Conservation (phyloP, 495 filamentous ascomycete genomes). For the Hypoxylon lenormandii region DNA sequence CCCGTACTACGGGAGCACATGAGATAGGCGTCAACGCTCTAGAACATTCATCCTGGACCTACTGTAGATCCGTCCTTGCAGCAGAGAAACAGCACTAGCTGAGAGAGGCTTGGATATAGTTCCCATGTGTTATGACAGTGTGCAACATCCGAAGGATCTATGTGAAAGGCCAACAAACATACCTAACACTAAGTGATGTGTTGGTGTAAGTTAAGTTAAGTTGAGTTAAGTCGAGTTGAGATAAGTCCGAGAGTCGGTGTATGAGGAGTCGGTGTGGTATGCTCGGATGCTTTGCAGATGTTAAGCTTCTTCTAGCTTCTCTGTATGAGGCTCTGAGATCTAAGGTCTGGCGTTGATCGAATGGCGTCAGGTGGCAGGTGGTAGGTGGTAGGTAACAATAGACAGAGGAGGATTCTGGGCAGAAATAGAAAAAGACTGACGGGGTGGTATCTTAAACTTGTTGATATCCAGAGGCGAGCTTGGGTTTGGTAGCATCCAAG, state of each 20-base stretch:
- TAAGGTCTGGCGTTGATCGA: background rate
- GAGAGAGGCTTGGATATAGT: constrained; percentile 9
- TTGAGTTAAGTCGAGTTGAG: too few relatives aligned
- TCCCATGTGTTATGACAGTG: constrained; percentile 2
- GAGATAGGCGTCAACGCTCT: constrained; percentile 41
- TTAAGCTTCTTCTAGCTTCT: constrained; percentile 7
- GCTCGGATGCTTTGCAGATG: constrained; percentile 8
- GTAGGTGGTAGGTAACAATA: constrained; percentile 1
- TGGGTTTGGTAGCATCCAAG: constrained; percentile 37
- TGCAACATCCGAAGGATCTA: constrained; percentile 17
- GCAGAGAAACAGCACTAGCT: constrained; percentile 35
- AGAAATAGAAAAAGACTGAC: constrained; percentile 21
- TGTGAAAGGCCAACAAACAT: constrained; percentile 22
- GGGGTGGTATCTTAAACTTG: constrained; percentile 36
- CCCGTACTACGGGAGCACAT: constrained; percentile 46
- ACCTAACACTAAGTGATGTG: constrained; percentile 12
- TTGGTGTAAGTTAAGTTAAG: constrained; percentile 8
- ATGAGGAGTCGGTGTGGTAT: too few relatives aligned
- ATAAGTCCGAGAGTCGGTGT: too few relatives aligned
- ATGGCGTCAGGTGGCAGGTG: constrained; percentile 7
- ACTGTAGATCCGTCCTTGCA: constrained; percentile 40
- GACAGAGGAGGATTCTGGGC: constrained; percentile 7
- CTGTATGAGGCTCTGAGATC: constrained; percentile 1
- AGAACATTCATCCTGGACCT: constrained; percentile 41
- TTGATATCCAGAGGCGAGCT: constrained; percentile 16